A percentile compares a stretch with the other conserved stretches of the same genome.
These are phyloP conservation scores for Kokia cookei DNA, from an alignment of 441 rosid species.

Conservation along the genomic window DNA sequence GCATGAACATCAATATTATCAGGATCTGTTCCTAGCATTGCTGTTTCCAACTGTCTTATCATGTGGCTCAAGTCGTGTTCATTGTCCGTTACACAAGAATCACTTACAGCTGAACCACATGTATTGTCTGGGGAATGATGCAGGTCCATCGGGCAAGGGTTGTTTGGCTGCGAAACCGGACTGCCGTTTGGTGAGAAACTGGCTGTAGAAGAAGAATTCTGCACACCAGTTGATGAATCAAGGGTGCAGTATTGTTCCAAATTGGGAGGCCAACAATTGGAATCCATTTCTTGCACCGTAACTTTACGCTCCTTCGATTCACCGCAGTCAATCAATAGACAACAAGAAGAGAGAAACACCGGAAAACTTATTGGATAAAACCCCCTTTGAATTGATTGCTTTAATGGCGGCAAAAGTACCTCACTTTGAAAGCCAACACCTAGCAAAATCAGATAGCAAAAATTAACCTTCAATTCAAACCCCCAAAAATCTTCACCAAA, in stretches of 20 bases:
- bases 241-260: conserved; percentile 44
- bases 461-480: not conserved
- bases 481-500: not conserved
- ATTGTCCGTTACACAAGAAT: conserved; percentile 43
- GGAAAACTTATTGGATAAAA: conserved; percentile 9
- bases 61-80: conserved; percentile 49
- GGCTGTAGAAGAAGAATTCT: conserved; percentile 52
- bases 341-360: not conserved
- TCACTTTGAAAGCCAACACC: not conserved
- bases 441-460: not conserved
- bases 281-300: conserved; percentile 18
- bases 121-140: conserved; percentile 42
- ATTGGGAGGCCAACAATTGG: conserved; percentile 28
- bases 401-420: not conserved
- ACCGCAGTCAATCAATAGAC: not conserved
- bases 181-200: conserved; percentile 57
- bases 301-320: conserved; percentile 1
- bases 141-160: conserved; percentile 27
- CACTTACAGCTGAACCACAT: conserved; percentile 47
- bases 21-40: conserved; percentile 58
- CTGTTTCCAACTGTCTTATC: conserved; percentile 68
- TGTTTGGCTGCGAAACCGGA: conserved; percentile 36
- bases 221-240: conserved; percentile 51
- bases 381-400: not conserved
- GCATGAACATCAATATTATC: conserved; percentile 26